Evolutionary conservation across 2,329 filamentous ascomycete species (phyloP), one percentile per base, ranked within the genome.

Genomic region (Cladobotryum protrusum): DNA sequence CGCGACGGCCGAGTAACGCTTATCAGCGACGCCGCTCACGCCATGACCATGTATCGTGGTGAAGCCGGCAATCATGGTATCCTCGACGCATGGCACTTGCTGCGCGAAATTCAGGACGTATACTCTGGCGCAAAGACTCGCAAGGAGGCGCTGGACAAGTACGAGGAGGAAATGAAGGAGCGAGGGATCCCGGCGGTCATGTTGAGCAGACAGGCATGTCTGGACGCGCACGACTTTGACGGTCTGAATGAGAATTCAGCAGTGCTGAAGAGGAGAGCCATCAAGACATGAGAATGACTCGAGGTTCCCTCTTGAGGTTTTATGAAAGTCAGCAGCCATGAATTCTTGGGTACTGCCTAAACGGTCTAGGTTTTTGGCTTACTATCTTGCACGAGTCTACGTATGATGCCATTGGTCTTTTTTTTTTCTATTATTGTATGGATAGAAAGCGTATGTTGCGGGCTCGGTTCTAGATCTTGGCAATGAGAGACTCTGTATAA

Each of bases 11-110:
- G 67, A 1, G 69, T 75, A 3, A 75, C 75, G 1, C 60, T 81
- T 1, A 66, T 72, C 4, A 78, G 78, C 3, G 78, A 81, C 57
- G 72, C 77, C 2, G 77, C 77, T 0, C 77, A 81, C 59, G 72
- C 77, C n/a, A 81, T 81, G 77, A 78, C 76, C 29, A 78, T 79
- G 76, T 78, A 66, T 47, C 63, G 69, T 14, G 69, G 69, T 20
- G 68, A 72, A 47, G 69, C 62, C 1, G 64, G 61, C 7, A 72
- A 71, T 48, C 68, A 72, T 49, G 68, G 67, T 14, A 67, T 72
- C 12, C 58, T 69, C n/a, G 68, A 72, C 45, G 68, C 68, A 2
- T 61, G 60, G 35, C 53, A 61, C 35, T 57, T 71, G 35, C 49
- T 54, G 13, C 54, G 58, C 37, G 56, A 53, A 13, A 52, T 67